Conservation (phyloP, 2,329 filamentous ascomycete genomes). For the Pseudogymnoascus sp. region DNA sequence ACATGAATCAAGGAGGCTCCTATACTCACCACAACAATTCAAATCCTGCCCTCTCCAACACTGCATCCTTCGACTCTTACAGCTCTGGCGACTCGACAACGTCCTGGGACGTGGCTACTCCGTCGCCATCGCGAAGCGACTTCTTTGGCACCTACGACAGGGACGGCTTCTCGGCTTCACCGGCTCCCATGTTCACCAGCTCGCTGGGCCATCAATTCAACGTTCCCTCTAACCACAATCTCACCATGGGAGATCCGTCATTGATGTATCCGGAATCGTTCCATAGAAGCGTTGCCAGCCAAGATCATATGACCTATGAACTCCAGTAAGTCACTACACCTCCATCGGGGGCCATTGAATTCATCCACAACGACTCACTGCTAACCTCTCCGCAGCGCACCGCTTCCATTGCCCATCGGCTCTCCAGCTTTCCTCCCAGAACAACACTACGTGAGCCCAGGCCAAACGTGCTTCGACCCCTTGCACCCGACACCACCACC, state of each 20-base stretch:
- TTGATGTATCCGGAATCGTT: neutral
- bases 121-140: neutral
- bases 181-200: neutral
- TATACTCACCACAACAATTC: neutral
- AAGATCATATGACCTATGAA: neutral
- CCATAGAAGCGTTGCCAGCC: neutral
- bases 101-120: conserved; percentile 2
- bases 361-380: neutral
- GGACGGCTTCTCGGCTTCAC: neutral
- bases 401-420: neutral
- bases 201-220: neutral
- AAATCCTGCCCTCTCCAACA: neutral
- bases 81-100: neutral
- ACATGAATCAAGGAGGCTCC: conserved; percentile 3
- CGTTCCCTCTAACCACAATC: neutral
- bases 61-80: neutral
- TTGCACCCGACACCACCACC: neutral
- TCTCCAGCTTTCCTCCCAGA: conserved; percentile 3
- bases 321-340: neutral
- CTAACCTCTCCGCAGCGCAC: neutral
- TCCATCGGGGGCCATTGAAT: no score
- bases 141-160: neutral
- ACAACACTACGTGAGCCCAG: conserved; percentile 1
- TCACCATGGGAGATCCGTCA: neutral
- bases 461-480: neutral